Conservation (phyloP, 2,329 filamentous ascomycete species). For the Pseudogymnoascus sp. region DNA sequence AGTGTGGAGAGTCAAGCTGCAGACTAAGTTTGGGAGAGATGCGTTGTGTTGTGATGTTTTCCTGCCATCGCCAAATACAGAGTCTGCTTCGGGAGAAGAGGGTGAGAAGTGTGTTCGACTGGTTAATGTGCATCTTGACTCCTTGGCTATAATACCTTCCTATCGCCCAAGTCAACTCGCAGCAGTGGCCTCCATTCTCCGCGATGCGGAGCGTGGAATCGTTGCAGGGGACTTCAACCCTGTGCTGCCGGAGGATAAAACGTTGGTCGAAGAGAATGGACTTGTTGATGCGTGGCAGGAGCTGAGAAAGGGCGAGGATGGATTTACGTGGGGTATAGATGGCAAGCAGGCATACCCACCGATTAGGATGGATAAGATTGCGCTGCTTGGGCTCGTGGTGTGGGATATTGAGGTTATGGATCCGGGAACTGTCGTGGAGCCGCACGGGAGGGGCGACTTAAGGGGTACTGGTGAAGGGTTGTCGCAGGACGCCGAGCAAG, state of each 20-base stretch:
- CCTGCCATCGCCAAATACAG: constrained; percentile 12
- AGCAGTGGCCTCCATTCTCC: constrained; percentile 25
- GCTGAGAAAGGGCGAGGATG: constrained; percentile 25
- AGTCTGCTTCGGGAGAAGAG: neutral
- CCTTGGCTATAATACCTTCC: constrained; percentile 26
- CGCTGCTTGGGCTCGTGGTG: constrained; percentile 25
- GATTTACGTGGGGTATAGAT: constrained; percentile 34
- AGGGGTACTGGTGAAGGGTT: too few species aligned
- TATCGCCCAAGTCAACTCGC: constrained; percentile 28
- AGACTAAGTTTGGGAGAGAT: constrained; percentile 29
- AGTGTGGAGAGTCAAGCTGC: constrained; percentile 29
- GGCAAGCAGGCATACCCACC: constrained; percentile 29
- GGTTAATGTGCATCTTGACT: constrained; percentile 37
- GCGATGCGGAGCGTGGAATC: constrained; percentile 25
- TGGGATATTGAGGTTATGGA: constrained; percentile 20
- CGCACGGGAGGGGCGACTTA: neutral
- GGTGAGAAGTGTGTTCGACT: constrained; percentile 22
- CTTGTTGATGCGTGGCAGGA: constrained; percentile 32
- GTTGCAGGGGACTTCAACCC: constrained; percentile 37
- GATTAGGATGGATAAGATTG: constrained; percentile 33
- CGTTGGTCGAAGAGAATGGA: constrained; percentile 27
- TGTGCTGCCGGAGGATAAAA: constrained; percentile 30
- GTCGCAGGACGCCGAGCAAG: neutral
- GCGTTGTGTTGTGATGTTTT: constrained; percentile 33
- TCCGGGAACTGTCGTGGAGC: constrained; percentile 13